Base-by-base conservation (phyloP, 805 yeast genomes). In the Yarrowia sp. region DNA sequence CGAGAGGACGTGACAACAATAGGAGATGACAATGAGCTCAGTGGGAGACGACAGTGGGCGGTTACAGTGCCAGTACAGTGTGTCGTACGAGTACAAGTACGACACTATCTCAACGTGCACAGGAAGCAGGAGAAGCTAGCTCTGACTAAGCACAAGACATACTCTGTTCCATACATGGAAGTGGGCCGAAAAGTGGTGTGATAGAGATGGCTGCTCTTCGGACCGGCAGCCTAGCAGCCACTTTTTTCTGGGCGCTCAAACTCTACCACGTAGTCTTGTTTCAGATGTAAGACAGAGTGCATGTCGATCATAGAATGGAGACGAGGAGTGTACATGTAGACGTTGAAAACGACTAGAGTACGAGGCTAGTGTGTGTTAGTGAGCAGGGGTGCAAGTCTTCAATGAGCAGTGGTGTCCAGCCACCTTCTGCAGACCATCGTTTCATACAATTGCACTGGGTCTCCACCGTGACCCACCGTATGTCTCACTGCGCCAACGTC, bases 151-250 rank as follows among this genome's bases (percentile, higher is more conserved):
- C 46, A 19, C 10, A 19, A 7, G 10, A 9, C 50, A 24, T 19
- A 10, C n/a, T 9, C 24, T 17, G 39, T 33, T 49, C 55, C 55
- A 49, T 34, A 50, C 56, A 50, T 50, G 42, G 52, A 47, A 47
- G 17, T n/a, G 55, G 38, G 55, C 9, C 15, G 17, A 33, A 50
- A 50, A 50, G 42, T 50, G 56, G 56, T 34, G 56, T 50, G 56
- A 50, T 50, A 13, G n/a, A 1, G 30, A 17, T 52, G 58, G 58
- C 58, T 52, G 58, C 58, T 52, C 58, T 14, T 33, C 43, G 58
- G 39, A 52, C 56, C 42, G 30, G 56, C 56, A 52, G 56, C 56
- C 10, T 14, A 52, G 58, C 43, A 52, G 58, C 58, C 58, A 52
- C 58, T 38, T 47, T 46, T 19, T 3, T 3, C 42, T 34, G 17